These are phyloP conservation scores for Penicillium desertorum DNA, from an alignment of 495 filamentous ascomycete genomes.

Conservation along the genomic window DNA sequence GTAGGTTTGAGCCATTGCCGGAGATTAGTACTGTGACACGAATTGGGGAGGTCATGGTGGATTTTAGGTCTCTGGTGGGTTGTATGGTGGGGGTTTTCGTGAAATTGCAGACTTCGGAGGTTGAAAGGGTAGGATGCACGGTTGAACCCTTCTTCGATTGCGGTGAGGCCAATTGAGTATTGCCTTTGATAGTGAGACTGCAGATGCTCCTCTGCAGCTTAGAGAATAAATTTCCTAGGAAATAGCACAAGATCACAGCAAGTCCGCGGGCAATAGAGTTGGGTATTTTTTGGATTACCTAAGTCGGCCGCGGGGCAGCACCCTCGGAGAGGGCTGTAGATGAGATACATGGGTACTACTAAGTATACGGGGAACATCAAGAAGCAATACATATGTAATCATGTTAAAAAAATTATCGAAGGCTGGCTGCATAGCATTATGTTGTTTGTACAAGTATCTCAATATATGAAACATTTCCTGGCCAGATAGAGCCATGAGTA, in stretches of 20 bases:
- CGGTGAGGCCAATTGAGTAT: not conserved
- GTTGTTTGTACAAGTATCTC: not conserved
- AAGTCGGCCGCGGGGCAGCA: slow-evolving; percentile 7
- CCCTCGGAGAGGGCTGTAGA: not conserved
- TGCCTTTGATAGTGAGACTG: not conserved
- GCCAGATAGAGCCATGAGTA: not conserved
- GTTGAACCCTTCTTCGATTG: not conserved
- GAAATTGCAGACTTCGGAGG: not conserved
- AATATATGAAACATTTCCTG: not conserved
- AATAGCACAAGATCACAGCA: not conserved
- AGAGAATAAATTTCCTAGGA: not conserved
- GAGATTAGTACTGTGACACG: slow-evolving; percentile 68
- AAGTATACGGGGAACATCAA: not conserved
- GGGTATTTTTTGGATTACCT: slow-evolving; percentile 8
- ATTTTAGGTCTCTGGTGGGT: not conserved
- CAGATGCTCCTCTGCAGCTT: not conserved
- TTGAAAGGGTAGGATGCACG: not conserved
- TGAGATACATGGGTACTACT: not conserved
- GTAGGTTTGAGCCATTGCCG: slow-evolving; percentile 83
- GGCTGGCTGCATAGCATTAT: not conserved
- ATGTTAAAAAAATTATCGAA: not conserved
- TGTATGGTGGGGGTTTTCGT: slow-evolving; percentile 4
- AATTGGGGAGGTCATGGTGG: slow-evolving; percentile 35
- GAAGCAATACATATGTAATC: not conserved
- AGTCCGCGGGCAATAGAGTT: not conserved